A percentile compares a stretch with the other conserved stretches of the same genome.
Evolutionary conservation across 805 yeast genomes (phyloP).

Genomic region (Scheffersomyces ergatensis): DNA sequence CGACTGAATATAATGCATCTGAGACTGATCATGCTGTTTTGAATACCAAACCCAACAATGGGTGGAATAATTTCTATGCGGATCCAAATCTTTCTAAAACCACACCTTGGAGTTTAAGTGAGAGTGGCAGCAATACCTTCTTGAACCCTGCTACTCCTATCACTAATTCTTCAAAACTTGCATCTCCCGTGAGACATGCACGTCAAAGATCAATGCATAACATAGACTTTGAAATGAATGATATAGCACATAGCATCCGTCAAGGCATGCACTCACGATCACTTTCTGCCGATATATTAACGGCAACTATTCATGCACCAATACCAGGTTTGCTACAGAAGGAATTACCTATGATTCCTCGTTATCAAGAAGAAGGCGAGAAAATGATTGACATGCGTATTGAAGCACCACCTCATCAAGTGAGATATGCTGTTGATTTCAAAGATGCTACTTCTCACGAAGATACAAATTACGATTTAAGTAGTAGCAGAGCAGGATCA

Average conservation of each 20-base stretch:
- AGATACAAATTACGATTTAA: background rate
- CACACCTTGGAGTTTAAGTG: conserved; percentile 1
- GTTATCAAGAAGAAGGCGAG: conserved; percentile 1
- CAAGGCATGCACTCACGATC: conserved; percentile 6
- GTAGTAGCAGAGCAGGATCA: background rate
- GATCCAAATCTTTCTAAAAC: conserved; percentile 14
- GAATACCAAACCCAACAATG: background rate
- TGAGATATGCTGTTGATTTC: conserved; percentile 40
- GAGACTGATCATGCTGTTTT: conserved; percentile 2
- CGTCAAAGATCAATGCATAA: conserved; percentile 39
- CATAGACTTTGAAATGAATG: conserved; percentile 18
- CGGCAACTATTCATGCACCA: background rate
- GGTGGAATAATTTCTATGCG: conserved; percentile 11
- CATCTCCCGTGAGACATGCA: conserved; percentile 29
- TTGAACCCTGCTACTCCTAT: background rate
- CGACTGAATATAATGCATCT: background rate
- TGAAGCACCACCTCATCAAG: conserved; percentile 37
- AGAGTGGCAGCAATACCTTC: background rate
- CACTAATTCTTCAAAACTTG: background rate
- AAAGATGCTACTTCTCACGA: conserved; percentile 17
- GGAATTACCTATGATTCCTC: background rate
- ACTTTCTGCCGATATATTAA: conserved; percentile 11
- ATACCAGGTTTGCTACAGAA: background rate
- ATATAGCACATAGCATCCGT: conserved; percentile 1
- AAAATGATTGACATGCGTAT: conserved; percentile 21